phyloP scores from a whole-genome alignment of 306 rosid genomes.

The Carpinus viminea region DNA sequence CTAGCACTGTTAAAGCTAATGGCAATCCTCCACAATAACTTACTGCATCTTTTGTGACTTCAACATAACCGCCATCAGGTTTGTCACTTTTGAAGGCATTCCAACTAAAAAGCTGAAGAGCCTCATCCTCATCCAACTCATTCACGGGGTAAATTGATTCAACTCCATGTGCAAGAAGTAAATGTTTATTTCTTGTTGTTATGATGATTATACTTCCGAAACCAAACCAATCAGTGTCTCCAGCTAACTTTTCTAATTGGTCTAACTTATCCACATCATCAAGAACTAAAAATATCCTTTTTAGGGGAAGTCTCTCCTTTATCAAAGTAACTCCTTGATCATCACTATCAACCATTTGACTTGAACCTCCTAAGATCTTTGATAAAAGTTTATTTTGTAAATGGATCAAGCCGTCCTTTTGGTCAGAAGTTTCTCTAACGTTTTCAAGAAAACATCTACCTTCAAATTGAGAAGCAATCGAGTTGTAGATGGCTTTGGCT shows the following conservation, averaged over 20 bases:
- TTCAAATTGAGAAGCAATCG: not conserved
- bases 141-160: too few species aligned
- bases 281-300: not conserved
- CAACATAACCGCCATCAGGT: too few species aligned
- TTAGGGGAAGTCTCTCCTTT: not conserved
- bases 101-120: too few species aligned
- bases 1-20: not conserved
- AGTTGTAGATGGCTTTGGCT: slow-evolving; percentile 24
- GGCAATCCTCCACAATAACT: not conserved
- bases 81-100: too few species aligned
- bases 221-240: not conserved
- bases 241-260: not conserved
- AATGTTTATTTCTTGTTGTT: too few species aligned
- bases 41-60: not conserved
- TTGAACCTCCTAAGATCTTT: not conserved
- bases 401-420: not conserved
- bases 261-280: not conserved
- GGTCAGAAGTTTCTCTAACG: not conserved
- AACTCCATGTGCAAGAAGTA: too few species aligned
- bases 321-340: not conserved
- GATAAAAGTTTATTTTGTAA: not conserved
- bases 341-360: not conserved
- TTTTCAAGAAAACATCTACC: not conserved
- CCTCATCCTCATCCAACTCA: too few species aligned
- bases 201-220: slow-evolving; percentile 9